A percentile compares a stretch with the other conserved stretches of the same genome.
phyloP scores from a whole-genome alignment of 805 yeast species.

The Starmera quercuum region DNA sequence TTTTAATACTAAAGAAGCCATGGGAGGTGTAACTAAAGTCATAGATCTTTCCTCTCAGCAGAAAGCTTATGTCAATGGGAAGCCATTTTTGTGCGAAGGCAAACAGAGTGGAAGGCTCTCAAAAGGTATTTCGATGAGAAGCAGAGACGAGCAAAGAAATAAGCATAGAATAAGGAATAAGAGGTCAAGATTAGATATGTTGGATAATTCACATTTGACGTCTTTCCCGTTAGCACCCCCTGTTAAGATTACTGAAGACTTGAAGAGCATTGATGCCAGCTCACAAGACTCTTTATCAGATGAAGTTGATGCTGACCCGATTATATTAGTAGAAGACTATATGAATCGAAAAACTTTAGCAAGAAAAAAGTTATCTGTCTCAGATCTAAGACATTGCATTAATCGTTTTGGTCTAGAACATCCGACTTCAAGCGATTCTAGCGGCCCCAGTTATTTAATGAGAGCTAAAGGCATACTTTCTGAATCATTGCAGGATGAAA shows the following conservation, averaged over 20 bases:
- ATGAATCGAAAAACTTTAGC: slow-evolving; percentile 22
- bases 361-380: slow-evolving; percentile 23
- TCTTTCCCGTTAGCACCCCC: slow-evolving; percentile 27
- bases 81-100: too few species aligned
- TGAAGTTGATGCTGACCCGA: slow-evolving; percentile 16
- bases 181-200: slow-evolving; percentile 29
- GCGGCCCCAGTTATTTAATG: slow-evolving; percentile 6
- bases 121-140: neutral
- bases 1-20: neutral
- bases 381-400: slow-evolving; percentile 20
- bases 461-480: slow-evolving; percentile 9
- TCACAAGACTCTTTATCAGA: slow-evolving; percentile 2
- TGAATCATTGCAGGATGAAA: neutral
- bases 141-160: neutral
- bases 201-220: slow-evolving; percentile 28
- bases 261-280: slow-evolving; percentile 13
- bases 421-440: neutral
- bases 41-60: too few species aligned
- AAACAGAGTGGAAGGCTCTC: too few species aligned
- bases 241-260: slow-evolving; percentile 5
- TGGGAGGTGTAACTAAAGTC: neutral
- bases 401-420: neutral
- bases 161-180: slow-evolving; percentile 4
- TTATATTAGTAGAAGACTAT: slow-evolving; percentile 51
- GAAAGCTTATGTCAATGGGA: too few species aligned